Base-by-base conservation (phyloP, 2,329 filamentous ascomycete genomes). In the Clonostachys rosea region DNA sequence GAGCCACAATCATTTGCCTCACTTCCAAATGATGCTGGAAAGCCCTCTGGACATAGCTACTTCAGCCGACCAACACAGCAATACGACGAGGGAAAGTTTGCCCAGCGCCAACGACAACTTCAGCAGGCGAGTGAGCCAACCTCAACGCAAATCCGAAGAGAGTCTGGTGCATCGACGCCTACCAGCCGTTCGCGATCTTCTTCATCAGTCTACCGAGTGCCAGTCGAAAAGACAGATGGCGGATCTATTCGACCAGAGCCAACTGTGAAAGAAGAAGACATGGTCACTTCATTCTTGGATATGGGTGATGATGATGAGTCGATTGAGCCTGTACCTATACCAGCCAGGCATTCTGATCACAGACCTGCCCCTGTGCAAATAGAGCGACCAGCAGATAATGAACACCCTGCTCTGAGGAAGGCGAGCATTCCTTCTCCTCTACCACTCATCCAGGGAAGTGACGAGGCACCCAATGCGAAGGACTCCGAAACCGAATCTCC, bases 51-150 rank as follows among this genome's bases (percentile, higher is more conserved):
- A 1, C 67, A 75, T 57, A 74, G 73, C 17, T 68, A 78, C 20
- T 76, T 79, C 50, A 86, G 86, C 53, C 90, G 90, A 59, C 88
- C 91, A 2, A 69, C 73, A 3, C 80, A 86, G 44, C 79, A 83
- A 8, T 96, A 94, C 55, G 89, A 95, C 57, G 91, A 96, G 59
- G 82, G 86, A 17, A 87, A 89, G 58, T 96, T 89, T 58, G 80
- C 88, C 6, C 86, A 95, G 59, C 82, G 90, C 41, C 87, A 95
- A 59, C 71, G 88, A 43, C 87, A 91, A 61, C 80, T 96, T 62
- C 87, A 92, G 52, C 81, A 87, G 57, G 87, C 84, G 30, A 79
- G 86, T 24, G 85, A 86, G 47, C 81, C 81, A 0, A 80, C 85
- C 0, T 71, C 70, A 1, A 66, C 65, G 34, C 67, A 68, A 8